A percentile compares a stretch with the other conserved stretches of the same genome.
Evolutionary conservation across 371 early-diverging fungal genomes (phyloP).

Genomic region (Batkoa obscura): DNA sequence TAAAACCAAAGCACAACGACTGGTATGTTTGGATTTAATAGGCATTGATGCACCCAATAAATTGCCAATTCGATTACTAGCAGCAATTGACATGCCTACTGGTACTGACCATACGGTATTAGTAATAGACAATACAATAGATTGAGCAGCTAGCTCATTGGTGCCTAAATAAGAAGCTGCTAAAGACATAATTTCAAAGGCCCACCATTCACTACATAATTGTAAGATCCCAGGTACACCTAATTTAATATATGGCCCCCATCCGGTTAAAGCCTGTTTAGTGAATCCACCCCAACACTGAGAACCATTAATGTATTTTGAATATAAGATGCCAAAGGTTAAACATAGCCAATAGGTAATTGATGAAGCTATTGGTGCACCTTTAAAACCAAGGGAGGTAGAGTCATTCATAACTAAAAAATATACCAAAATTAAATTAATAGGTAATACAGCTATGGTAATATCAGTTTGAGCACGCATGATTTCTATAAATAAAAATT

Average conservation of each 20-base stretch:
- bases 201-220: conserved; percentile 60
- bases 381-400: conserved; percentile 49
- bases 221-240: conserved; percentile 36
- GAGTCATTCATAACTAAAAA: conserved; percentile 44
- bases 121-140: conserved; percentile 48
- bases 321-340: conserved; percentile 33
- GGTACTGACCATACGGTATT: conserved; percentile 46
- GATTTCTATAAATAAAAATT: conserved; percentile 18
- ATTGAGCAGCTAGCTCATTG: conserved; percentile 61
- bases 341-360: conserved; percentile 55
- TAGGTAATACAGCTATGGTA: conserved; percentile 40
- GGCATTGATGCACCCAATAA: conserved; percentile 25
- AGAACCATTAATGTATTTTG: conserved; percentile 38
- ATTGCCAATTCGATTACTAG: conserved; percentile 63
- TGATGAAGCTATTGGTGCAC: conserved; percentile 64
- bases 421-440: conserved; percentile 57
- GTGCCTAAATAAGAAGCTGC: conserved; percentile 59
- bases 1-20: conserved; percentile 20
- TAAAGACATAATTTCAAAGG: conserved; percentile 47
- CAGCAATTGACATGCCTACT: conserved; percentile 32
- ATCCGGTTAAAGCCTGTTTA: conserved; percentile 32
- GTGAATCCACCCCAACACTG: conserved; percentile 78
- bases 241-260: conserved; percentile 43
- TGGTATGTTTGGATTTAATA: conserved; percentile 12
- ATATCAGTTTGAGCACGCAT: conserved; percentile 63